These are phyloP conservation scores for Mucor mucedo DNA, from an alignment of 371 early-diverging fungal genomes.

Conservation along the genomic window DNA sequence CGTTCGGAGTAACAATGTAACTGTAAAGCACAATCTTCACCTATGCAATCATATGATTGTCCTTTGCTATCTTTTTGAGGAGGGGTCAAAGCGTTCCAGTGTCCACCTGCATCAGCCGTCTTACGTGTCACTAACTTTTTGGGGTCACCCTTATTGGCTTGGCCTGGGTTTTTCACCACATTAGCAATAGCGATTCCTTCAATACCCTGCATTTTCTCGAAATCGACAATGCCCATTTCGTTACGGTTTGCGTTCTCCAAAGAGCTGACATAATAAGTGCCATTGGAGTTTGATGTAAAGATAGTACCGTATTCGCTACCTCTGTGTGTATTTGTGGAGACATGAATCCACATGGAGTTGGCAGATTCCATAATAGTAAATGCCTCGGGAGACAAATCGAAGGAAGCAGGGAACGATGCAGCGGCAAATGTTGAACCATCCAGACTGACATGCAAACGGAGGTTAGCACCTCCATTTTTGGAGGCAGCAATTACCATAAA, in stretches of 20 bases:
- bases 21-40: constrained; percentile 67
- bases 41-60: constrained; percentile 28
- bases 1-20: constrained; percentile 85
- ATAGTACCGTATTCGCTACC: constrained; percentile 83
- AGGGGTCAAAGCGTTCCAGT: constrained; percentile 67
- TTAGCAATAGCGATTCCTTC: constrained; percentile 91
- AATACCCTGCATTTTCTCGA: constrained; percentile 92
- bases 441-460: constrained; percentile 70
- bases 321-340: constrained; percentile 61
- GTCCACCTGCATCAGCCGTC: constrained; percentile 86
- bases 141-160: constrained; percentile 55
- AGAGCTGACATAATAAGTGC: constrained; percentile 77
- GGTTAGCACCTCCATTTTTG: constrained; percentile 50
- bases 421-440: constrained; percentile 75
- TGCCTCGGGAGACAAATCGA: constrained; percentile 62
- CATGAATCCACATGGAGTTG: constrained; percentile 77
- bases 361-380: constrained; percentile 86
- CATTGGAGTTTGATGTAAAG: constrained; percentile 87
- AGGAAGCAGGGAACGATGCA: constrained; percentile 78
- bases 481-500: constrained; percentile 84
- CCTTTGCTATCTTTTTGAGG: constrained; percentile 62
- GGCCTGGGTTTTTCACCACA: constrained; percentile 72
- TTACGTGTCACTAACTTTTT: constrained; percentile 68
- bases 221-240: constrained; percentile 86
- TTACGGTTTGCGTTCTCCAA: constrained; percentile 82